Conservation (phyloP, 2,329 filamentous ascomycete genomes). For the Nemania sp. region DNA sequence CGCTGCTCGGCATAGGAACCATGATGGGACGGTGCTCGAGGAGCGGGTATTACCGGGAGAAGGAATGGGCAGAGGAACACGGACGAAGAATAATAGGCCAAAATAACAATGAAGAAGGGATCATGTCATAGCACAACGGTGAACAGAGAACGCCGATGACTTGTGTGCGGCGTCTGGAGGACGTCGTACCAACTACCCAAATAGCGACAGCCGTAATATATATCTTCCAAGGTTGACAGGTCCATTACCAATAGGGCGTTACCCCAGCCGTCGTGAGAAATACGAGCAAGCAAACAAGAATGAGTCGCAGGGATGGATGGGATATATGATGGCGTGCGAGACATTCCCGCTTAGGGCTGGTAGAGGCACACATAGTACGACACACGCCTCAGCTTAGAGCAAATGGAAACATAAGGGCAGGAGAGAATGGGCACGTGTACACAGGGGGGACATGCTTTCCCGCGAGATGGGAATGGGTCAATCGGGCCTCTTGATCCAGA, state of each 20-base stretch:
- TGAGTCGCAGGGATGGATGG: not conserved
- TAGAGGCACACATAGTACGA: not conserved
- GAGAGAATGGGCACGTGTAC: not conserved
- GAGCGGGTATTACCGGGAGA: not conserved
- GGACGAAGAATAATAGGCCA: not conserved
- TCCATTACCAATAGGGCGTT: not conserved
- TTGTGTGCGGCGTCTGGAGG: not conserved
- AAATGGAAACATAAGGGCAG: not conserved
- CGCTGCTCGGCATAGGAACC: slow-evolving; percentile 3
- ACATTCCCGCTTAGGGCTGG: slow-evolving; percentile 12
- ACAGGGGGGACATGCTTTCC: not conserved
- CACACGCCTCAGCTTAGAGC: not conserved
- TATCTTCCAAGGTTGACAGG: not conserved
- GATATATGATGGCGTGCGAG: not conserved
- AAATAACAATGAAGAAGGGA: slow-evolving; percentile 3
- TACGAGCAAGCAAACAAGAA: not conserved
- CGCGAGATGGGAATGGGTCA: not conserved
- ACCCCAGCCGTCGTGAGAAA: not conserved
- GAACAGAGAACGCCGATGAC: not conserved
- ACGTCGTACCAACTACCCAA: not conserved
- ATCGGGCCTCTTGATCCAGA: not conserved
- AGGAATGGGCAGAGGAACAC: not conserved
- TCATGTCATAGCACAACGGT: not conserved
- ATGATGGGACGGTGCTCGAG: slow-evolving; percentile 3
- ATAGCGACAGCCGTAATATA: not conserved